Evolutionary conservation across 495 filamentous ascomycete genomes (phyloP), one percentile per base, ranked within the genome.

Genomic region (Astrothelium macrocarpum): DNA sequence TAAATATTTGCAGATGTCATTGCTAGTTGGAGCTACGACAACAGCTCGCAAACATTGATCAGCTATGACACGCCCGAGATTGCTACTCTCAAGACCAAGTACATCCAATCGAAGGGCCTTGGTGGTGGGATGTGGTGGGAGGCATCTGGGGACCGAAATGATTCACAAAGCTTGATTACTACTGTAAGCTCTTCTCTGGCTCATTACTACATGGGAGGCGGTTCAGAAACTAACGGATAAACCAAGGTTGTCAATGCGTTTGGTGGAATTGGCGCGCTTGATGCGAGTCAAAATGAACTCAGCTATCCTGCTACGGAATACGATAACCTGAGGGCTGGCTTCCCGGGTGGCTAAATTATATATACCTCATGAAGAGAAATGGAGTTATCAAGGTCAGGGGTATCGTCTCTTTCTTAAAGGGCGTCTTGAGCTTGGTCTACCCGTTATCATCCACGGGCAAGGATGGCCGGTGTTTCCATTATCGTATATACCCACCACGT

Each of bases 91-190:
- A 96, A 96, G 77, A 82, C 80, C 1, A 71, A 75, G 53, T 96
- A 88, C 69, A 81, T 96, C 59, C 72, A 76, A 65, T 62, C 77
- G 14, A 79, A 78, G 59, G 81, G 83, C 5, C 79, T 96, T 9
- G 90, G 88, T 2, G 90, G 92, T 18, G 86, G 81, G 0, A 93
- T 96, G 84, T 96, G 89, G 82, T 97, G 92, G 91, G 91, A 96
- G 76, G 84, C 82, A 26, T 88, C 84, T 71, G 85, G 83, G 28
- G 92, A 96, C 71, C 83, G 79, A 16, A 59, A 64, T 20, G 32
- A 59, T 10, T 39, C 29, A 2, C 61, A 66, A 32, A 71, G 70
- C 39, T 45, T 71, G 59, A 71, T 70, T 49, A 64, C 59, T 16
- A 29, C 68, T 23, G 31, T 60, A 11, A 45, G 16, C 29, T 32